Evolutionary conservation across 495 filamentous ascomycete species (phyloP), one percentile per base, ranked within the genome.

Genomic region (Jackrogersella minutella): DNA sequence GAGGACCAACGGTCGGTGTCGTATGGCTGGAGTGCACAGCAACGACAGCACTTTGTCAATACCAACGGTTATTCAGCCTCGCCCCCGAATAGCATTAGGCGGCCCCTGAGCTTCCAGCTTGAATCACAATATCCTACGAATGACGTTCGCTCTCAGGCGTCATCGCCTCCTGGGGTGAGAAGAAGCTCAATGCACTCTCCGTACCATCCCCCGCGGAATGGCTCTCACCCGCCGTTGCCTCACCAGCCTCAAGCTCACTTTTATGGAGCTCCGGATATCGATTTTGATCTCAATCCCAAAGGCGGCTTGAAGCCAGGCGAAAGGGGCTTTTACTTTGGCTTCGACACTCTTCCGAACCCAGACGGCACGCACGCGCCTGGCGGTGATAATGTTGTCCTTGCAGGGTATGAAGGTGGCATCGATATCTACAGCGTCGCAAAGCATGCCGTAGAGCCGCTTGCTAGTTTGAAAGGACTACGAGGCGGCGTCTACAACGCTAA

Each of bases 401-500:
- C 91, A 16, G 93, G 93, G 5, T 91, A 87, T 50, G 88, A 95
- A 66, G 86, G 90, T 22, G 86, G 86, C 0, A 70, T 96, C 49
- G 88, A 95, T 54, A 82, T 96, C 36, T 86, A 87, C 59, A 80
- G 85, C 13, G 80, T 94, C 26, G 86, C 87, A 51, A 89, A 88
- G 59, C 85, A 87, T 58, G 87, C 87, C 16, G 75, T 89, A 41
- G 86, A 90, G 57, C 77, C 83, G 5, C 75, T 91, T 40, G 88
- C 87, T 7, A 87, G 86, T 60, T 76, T 96, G 56, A 86, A 87
- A 68, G 90, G 90, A 21, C 79, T 97, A 10, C 87, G 88, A 66
- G 93, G 93, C 33, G 86, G 87, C n/a, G 90, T 96, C 1, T 82
- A 92, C 47, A 85, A 89, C 39, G 93, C 92, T 26, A 96, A 93